phyloP scores from a whole-genome alignment of 2,329 filamentous ascomycete species.

The Hirsutella thompsonii region DNA sequence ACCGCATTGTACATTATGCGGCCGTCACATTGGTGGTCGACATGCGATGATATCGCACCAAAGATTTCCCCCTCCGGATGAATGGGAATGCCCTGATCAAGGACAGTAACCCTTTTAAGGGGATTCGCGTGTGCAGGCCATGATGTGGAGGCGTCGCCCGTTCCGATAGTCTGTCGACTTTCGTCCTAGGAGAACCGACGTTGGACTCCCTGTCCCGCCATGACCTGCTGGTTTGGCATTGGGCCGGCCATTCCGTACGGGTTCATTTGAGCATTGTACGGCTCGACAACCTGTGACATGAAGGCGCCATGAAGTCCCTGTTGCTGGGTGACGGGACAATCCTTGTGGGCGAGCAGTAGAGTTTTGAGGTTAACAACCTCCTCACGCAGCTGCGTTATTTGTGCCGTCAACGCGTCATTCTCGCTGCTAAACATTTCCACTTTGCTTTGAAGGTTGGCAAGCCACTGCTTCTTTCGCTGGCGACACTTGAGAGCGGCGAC shows the following conservation, averaged over 20 bases:
- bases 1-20: too few relatives aligned
- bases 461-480: constrained; percentile 98
- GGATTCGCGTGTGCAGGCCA: too few relatives aligned
- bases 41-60: too few relatives aligned
- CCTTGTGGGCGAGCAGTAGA: constrained; percentile 83
- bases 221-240: constrained; percentile 39
- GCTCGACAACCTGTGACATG: constrained; percentile 43
- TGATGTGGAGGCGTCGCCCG: too few relatives aligned
- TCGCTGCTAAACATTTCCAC: constrained; percentile 87
- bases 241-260: constrained; percentile 44
- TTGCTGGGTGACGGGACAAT: constrained; percentile 83
- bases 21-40: too few relatives aligned
- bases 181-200: constrained; percentile 42
- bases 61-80: too few relatives aligned
- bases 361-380: constrained; percentile 95
- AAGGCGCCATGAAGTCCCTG: constrained; percentile 50
- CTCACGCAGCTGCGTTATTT: constrained; percentile 74
- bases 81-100: too few relatives aligned
- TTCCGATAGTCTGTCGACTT: background rate
- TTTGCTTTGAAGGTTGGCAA: constrained; percentile 86
- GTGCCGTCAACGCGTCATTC: constrained; percentile 75
- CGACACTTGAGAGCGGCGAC: constrained; percentile 94
- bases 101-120: too few relatives aligned
- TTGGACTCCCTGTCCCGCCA: constrained; percentile 40
- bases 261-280: constrained; percentile 43